Evolutionary conservation across 768 basidiomycete species (phyloP).

Genomic region (Trametes elegans): DNA sequence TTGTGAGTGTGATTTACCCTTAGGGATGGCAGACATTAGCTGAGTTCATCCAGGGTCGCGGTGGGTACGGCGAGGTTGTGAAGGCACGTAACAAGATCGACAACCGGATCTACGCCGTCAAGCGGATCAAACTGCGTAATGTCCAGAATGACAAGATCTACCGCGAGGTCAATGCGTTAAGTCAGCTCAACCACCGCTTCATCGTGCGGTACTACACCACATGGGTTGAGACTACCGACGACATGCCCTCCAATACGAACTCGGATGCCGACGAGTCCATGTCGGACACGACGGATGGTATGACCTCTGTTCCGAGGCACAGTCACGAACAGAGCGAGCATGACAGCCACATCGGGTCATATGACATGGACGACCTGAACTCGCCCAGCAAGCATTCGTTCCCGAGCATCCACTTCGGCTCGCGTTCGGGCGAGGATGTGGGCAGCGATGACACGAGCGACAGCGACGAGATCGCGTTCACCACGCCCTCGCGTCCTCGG

Average conservation of each 20-base stretch:
- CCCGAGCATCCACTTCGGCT: conserved; percentile 81
- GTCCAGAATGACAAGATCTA: conserved; percentile 87
- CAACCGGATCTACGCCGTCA: conserved; percentile 82
- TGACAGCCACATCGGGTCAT: conserved; percentile 51
- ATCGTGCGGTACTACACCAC: conserved; percentile 92
- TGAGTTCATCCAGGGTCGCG: conserved; percentile 78
- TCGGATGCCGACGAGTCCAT: conserved; percentile 33
- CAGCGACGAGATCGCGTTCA: conserved; percentile 31
- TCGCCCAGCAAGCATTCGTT: conserved; percentile 64
- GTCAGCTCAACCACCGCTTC: conserved; percentile 81
- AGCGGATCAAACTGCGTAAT: conserved; percentile 82
- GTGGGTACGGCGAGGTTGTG: conserved; percentile 92
- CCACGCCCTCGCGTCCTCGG: conserved; percentile 14
- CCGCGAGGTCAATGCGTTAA: conserved; percentile 88
- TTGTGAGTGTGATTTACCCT: too few species aligned
- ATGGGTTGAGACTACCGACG: conserved; percentile 79
- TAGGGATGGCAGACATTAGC: too few species aligned
- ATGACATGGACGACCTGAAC: conserved; percentile 62
- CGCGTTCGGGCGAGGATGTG: conserved; percentile 38
- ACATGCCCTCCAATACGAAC: conserved; percentile 40
- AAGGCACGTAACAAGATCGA: conserved; percentile 92
- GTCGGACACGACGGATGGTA: conserved; percentile 43
- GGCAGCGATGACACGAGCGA: conserved; percentile 33
- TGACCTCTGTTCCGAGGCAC: conserved; percentile 55
- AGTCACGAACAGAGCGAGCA: conserved; percentile 25